These are phyloP conservation scores for Fimicolochytrium jonesii DNA, from an alignment of 192 early-diverging fungal species.

Conservation along the genomic window DNA sequence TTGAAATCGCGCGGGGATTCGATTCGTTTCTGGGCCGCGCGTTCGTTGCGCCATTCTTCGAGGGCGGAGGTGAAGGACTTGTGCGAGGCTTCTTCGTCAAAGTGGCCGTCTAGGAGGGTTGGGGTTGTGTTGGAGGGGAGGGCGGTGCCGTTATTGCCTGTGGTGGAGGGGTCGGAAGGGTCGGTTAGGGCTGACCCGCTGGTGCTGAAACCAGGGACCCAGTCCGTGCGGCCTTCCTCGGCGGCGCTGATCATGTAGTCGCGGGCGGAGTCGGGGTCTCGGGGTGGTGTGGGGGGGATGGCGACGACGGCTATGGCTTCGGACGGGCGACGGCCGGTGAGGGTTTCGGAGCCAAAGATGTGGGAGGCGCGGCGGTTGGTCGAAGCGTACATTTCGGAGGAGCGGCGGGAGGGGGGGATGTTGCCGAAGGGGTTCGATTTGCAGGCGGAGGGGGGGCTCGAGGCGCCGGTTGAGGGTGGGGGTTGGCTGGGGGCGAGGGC, in stretches of 20 bases:
- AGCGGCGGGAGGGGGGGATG: not conserved
- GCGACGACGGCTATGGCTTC: not conserved
- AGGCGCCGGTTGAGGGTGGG: not conserved
- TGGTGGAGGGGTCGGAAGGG: too few relatives aligned
- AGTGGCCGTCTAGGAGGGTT: conserved; percentile 6
- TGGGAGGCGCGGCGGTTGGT: not conserved
- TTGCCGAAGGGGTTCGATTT: too few relatives aligned
- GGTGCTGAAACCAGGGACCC: too few relatives aligned
- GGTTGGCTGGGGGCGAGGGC: not conserved
- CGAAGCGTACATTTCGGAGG: not conserved
- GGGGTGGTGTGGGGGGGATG: conserved; percentile 3
- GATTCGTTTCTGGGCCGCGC: too few relatives aligned
- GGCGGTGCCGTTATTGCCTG: too few relatives aligned
- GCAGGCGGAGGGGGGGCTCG: too few relatives aligned
- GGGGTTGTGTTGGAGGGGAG: too few relatives aligned
- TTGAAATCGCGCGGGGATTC: too few relatives aligned
- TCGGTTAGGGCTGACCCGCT: too few relatives aligned
- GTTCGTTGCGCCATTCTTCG: conserved; percentile 30
- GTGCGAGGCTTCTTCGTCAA: conserved; percentile 22
- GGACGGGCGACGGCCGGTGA: not conserved
- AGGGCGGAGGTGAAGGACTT: conserved; percentile 8
- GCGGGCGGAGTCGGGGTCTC: not conserved
- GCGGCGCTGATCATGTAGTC: not conserved
- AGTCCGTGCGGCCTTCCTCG: conserved; percentile 5
- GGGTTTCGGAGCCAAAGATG: too few relatives aligned